Base-by-base conservation (phyloP, 495 filamentous ascomycete species). In the Xylaria grammica region DNA sequence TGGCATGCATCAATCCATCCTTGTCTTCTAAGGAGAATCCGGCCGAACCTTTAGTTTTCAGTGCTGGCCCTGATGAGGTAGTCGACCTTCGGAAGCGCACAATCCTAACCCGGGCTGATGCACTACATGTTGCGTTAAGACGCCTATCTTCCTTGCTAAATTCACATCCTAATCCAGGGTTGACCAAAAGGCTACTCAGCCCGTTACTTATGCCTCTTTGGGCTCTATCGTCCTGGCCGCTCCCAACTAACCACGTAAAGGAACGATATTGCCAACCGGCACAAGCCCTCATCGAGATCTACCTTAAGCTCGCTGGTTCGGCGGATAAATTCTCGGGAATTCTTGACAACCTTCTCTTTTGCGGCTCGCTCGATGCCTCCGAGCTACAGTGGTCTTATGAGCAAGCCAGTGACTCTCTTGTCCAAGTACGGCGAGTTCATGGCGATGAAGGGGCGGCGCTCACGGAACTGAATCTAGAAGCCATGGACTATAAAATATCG, bases 131-230 rank as follows among this genome's bases (percentile, higher is more conserved):
- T 19, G 84, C 86, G 7, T 56, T 95, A 8, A 75, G 79, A 20
- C 84, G 90, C 17, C 65, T 95, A 7, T 78, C 77, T 32, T 76
- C 78, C 6, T 72, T 95, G 7, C 69, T 88, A 1, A 75, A 85
- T 27, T 87, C 90, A 11, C 90, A 91, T 74, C 88, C 90, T 0
- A 89, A 93, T 65, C 89, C 90, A 3, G 86, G 87, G 1, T 77
- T 95, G n/a, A 84, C 86, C 19, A 92, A 88, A 70, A 81, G 91
- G 61, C 73, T 93, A 4, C 73, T 94, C 6, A 76, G 80, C 34
- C 90, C 86, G 0, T 74, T 91, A 42, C 72, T 90, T 24, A 78
- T 90, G n/a, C 84, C 87, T 0, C 76, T 93, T 1, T 94, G 90
- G 91, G 84, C 87, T 2, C 70, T 94, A 34, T 75, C 84, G 20